These are phyloP conservation scores for Mycena latifolia DNA, from an alignment of 768 basidiomycete species.

Conservation along the genomic window DNA sequence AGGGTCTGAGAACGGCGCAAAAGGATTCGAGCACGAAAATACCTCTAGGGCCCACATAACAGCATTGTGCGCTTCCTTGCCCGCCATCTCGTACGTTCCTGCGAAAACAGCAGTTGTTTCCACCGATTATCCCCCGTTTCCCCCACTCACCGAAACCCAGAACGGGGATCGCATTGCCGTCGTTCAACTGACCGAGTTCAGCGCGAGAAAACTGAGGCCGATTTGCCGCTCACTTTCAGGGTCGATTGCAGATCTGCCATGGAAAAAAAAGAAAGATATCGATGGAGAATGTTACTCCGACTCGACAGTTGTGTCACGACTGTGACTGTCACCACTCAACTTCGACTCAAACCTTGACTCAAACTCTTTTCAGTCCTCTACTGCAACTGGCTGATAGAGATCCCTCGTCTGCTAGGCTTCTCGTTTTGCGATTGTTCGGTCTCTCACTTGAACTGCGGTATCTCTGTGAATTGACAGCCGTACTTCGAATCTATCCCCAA, in stretches of 20 bases:
- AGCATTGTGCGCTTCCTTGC: constrained; percentile 64
- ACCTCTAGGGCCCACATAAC: constrained; percentile 76
- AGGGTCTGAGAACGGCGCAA: constrained; percentile 19
- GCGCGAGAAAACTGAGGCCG: not conserved
- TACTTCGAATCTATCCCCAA: too few species aligned
- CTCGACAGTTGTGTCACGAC: too few species aligned
- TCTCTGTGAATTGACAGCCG: too few species aligned
- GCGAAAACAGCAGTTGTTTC: constrained; percentile 21
- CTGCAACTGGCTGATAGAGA: too few species aligned
- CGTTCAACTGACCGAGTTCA: constrained; percentile 53
- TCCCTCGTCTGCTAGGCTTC: too few species aligned
- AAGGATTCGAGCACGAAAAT: constrained; percentile 22
- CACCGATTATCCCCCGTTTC: not conserved
- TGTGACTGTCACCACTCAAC: too few species aligned
- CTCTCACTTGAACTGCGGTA: too few species aligned
- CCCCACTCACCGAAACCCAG: constrained; percentile 64
- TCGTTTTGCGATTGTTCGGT: too few species aligned
- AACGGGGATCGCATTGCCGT: constrained; percentile 67
- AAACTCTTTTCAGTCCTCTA: not conserved
- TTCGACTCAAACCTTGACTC: not conserved
- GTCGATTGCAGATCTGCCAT: constrained; percentile 27
- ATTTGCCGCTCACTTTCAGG: constrained; percentile 10
- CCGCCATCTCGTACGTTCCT: constrained; percentile 76
- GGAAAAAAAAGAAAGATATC: not conserved
- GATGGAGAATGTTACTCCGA: not conserved